Conservation (phyloP, 73 alveolate species). For the Breviolum minutum region DNA sequence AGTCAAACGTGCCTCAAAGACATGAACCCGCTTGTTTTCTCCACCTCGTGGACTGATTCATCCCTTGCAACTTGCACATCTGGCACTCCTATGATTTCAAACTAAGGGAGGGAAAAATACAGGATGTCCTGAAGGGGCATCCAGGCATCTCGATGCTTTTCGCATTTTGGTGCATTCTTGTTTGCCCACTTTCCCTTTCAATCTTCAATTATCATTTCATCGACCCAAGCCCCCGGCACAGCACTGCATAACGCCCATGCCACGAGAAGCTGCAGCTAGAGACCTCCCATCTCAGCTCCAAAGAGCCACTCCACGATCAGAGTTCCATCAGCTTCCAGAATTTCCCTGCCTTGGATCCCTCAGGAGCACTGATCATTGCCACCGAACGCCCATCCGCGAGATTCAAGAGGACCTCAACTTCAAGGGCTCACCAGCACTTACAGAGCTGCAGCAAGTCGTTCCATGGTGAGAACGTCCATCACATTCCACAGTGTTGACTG, state of each 20-base stretch:
- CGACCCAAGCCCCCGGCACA: constrained; percentile 14
- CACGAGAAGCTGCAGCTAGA: neutral
- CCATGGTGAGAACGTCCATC: neutral
- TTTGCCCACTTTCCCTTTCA: too few relatives aligned
- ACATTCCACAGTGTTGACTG: neutral
- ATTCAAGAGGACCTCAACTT: constrained; percentile 2
- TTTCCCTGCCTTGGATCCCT: neutral
- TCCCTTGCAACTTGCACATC: too few relatives aligned
- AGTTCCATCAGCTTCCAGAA: too few relatives aligned
- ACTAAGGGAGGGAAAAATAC: too few relatives aligned
- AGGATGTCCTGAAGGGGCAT: too few relatives aligned
- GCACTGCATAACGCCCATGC: constrained; percentile 52
- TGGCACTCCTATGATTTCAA: too few relatives aligned
- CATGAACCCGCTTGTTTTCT: constrained; percentile 13
- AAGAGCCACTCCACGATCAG: too few relatives aligned
- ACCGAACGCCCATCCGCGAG: constrained; percentile 22
- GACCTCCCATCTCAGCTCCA: neutral
- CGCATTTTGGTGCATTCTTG: too few relatives aligned
- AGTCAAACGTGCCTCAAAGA: neutral
- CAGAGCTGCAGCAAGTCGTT: neutral
- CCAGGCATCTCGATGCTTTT: too few relatives aligned
- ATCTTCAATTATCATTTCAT: too few relatives aligned
- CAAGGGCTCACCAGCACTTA: too few relatives aligned
- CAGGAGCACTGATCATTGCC: constrained; percentile 22
- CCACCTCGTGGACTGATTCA: neutral